These are phyloP conservation scores for Phialophora verrucosa DNA, from an alignment of 2,329 filamentous ascomycete species.

Conservation along the genomic window DNA sequence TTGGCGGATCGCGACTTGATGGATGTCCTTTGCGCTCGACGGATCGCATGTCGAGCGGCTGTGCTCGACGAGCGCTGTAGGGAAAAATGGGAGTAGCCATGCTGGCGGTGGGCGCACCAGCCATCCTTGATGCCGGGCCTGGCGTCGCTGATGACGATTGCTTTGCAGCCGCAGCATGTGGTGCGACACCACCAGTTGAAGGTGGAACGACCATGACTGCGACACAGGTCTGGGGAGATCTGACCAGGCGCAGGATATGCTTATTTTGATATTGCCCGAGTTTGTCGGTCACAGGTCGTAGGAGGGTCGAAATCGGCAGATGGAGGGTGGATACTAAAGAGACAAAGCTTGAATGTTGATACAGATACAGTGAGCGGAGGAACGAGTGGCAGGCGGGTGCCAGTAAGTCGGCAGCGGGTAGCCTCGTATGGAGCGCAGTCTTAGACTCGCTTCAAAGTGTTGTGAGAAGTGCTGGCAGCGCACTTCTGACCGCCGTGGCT, in stretches of 20 bases:
- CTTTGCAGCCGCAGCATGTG: constrained; percentile 29
- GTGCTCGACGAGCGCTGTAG: constrained; percentile 67
- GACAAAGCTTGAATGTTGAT: background rate
- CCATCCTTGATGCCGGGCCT: constrained; percentile 43
- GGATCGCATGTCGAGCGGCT: constrained; percentile 80
- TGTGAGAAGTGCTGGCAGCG: constrained; percentile 32
- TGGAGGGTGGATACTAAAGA: constrained; percentile 2
- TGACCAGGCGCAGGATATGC: constrained; percentile 10
- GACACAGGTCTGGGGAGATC: constrained; percentile 18
- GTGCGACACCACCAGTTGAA: constrained; percentile 46
- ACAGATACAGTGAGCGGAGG: constrained; percentile 29
- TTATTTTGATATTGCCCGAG: constrained; percentile 6
- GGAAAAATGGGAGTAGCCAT: constrained; percentile 59
- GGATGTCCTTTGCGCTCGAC: constrained; percentile 90
- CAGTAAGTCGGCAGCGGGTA: constrained; percentile 24
- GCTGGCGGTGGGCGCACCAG: constrained; percentile 51
- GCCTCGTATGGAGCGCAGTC: constrained; percentile 28
- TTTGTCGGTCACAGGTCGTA: background rate
- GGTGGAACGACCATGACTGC: constrained; percentile 55
- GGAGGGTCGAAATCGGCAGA: constrained; percentile 10
- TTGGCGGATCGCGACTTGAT: constrained; percentile 74
- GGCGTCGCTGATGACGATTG: constrained; percentile 34
- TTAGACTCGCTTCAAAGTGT: constrained; percentile 5
- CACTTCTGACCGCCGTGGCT: constrained; percentile 25
- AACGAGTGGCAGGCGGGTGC: constrained; percentile 25